Evolutionary conservation across 805 yeast genomes (phyloP), one percentile per base, ranked within the genome.

Genomic region (Saccharomycopsis sp.): DNA sequence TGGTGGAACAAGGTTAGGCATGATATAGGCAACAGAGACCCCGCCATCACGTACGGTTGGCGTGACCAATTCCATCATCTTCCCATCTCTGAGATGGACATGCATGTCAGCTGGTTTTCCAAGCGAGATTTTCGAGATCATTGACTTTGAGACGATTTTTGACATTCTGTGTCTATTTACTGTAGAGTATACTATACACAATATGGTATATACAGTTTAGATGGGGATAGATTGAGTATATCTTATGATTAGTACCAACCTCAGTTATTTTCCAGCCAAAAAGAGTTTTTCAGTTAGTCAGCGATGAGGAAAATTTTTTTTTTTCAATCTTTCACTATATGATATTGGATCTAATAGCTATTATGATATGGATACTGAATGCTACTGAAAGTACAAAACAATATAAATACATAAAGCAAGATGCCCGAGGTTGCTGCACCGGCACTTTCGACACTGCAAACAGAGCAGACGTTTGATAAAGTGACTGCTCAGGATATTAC

Each of bases 1-100:
- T 34, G 99, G 99, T 3, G 99, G 99, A 24, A 84, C 89, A 63
- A 94, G 75, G 72, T 94, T 94, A 41, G 99, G 99, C 99, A 94
- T 94, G 61, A 94, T 82, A 68, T 90, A 94, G 1, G 96, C 96
- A 53, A 91, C 84, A 2, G 96, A 86, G 14, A 88, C 78, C 63
- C 99, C 99, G 53, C 99, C 99, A 61, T 85, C 82, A 66, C 84
- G 81, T 17, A 94, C 88, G 0, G 96, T 87, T 5, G 99, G 99
- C 0, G 97, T 81, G 47, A 92, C 89, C 42, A 89, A 79, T 65
- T 88, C 86, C 87, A 91, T 90, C 97, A 94, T 92, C 3, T 79
- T 77, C 1, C 96, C 97, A 61, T 93, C 97, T 68, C 99, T 87
- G 42, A 94, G 81, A 70, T 94, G 99, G 54, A 94, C 98, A 68